Percentiles rank a stretch among this genome's conserved stretches.
phyloP scores from a whole-genome alignment of 768 basidiomycete genomes.

The Suillus lakei region DNA sequence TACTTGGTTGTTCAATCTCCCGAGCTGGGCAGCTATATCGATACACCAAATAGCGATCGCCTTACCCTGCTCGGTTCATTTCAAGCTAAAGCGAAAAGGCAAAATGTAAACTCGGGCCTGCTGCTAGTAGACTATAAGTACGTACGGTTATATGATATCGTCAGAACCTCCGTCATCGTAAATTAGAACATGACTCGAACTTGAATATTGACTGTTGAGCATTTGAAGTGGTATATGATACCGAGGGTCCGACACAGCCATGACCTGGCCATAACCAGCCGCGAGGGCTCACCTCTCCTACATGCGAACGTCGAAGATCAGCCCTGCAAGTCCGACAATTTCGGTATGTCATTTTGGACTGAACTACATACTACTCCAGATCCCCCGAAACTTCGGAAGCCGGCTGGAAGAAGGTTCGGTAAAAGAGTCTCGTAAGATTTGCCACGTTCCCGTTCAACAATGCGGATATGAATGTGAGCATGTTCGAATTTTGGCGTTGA shows the following conservation, averaged over 20 bases:
- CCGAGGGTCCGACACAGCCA: not conserved
- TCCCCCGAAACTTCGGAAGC: not conserved
- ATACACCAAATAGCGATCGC: not conserved
- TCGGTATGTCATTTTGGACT: conserved; percentile 7
- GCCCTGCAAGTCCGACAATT: conserved; percentile 1
- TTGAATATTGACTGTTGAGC: not conserved
- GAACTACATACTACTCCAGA: not conserved
- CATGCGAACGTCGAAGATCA: conserved; percentile 6
- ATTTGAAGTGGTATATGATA: not conserved
- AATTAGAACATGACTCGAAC: conserved; percentile 1
- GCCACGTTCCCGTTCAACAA: conserved; percentile 31
- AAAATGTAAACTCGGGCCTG: not conserved
- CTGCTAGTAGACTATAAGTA: not conserved
- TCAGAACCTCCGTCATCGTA: not conserved
- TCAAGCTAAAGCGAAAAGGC: conserved; percentile 5
- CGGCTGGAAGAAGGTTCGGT: conserved; percentile 7
- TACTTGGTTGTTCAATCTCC: not conserved
- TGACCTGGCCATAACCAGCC: not conserved
- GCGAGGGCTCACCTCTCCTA: not conserved
- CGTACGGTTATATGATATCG: not conserved
- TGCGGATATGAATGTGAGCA: conserved; percentile 19
- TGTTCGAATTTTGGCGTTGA: conserved; percentile 25
- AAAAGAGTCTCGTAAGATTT: conserved; percentile 30
- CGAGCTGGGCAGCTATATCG: not conserved
- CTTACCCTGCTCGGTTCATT: not conserved